phyloP scores from a whole-genome alignment of 345 rosid genomes.

The Salix koriyanagi region DNA sequence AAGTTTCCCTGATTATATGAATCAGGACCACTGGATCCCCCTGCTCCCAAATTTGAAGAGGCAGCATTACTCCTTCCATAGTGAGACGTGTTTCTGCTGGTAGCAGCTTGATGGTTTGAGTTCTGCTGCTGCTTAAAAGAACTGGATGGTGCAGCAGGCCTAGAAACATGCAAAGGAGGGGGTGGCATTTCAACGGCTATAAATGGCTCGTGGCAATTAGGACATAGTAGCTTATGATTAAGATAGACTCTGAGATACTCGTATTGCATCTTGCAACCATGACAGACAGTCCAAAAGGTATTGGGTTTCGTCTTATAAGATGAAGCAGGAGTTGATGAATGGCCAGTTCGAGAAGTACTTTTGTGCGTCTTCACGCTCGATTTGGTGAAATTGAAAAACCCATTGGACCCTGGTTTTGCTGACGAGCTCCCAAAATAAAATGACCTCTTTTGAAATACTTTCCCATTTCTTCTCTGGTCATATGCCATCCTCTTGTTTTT shows the following conservation, averaged over 20 bases:
- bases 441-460: constrained; percentile 36
- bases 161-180: constrained; percentile 24
- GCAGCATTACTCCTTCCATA: constrained; percentile 21
- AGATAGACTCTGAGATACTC: constrained; percentile 42
- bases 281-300: constrained; percentile 49
- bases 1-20: constrained; percentile 33
- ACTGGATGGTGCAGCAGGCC: constrained; percentile 37
- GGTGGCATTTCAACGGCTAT: constrained; percentile 39
- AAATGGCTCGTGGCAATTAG: constrained; percentile 39
- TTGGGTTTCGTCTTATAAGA: constrained; percentile 25
- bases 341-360: constrained; percentile 15
- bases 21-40: constrained; percentile 25
- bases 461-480: constrained; percentile 45
- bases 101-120: constrained; percentile 34
- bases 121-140: constrained; percentile 36
- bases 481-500: constrained; percentile 53
- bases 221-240: constrained; percentile 41
- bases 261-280: constrained; percentile 43
- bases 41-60: constrained; percentile 21
- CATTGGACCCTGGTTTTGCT: constrained; percentile 27
- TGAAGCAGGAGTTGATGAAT: constrained; percentile 13
- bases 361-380: constrained; percentile 15
- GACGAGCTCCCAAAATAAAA: constrained; percentile 35
- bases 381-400: constrained; percentile 41
- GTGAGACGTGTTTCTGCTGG: constrained; percentile 26